A percentile compares a stretch with the other conserved stretches of the same genome.
Evolutionary conservation across 1,284 basidiomycete genomes (phyloP).

Genomic region (Ceratobasidium sp.): DNA sequence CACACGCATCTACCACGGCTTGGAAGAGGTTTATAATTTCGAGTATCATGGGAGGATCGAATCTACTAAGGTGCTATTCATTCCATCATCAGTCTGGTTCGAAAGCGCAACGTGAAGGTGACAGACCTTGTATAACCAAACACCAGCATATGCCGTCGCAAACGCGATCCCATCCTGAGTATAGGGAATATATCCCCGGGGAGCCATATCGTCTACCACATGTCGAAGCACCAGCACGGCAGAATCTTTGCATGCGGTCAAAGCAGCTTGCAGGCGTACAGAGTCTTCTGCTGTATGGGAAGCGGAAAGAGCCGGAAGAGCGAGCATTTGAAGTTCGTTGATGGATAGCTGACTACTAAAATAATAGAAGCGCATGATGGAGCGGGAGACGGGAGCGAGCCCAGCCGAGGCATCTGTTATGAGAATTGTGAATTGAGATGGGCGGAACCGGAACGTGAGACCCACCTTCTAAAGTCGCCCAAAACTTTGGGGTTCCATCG

Average conservation of each 20-base stretch:
- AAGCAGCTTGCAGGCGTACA: neutral
- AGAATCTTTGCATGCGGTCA: conserved; percentile 25
- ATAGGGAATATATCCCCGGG: conserved; percentile 24
- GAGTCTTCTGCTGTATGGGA: neutral
- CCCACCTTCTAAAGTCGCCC: conserved; percentile 20
- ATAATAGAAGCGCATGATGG: conserved; percentile 35
- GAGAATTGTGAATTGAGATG: neutral
- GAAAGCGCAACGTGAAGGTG: neutral
- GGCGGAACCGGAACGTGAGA: neutral
- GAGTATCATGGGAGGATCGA: neutral
- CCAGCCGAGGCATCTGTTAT: conserved; percentile 21
- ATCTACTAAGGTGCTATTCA: conserved; percentile 24
- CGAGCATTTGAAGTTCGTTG: conserved; percentile 31
- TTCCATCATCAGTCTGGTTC: neutral
- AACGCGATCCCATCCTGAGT: conserved; percentile 32
- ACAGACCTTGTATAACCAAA: conserved; percentile 37
- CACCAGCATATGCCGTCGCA: conserved; percentile 30
- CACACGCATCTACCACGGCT: conserved; percentile 16
- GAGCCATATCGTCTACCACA: conserved; percentile 26
- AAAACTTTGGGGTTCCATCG: conserved; percentile 21
- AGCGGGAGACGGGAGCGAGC: conserved; percentile 25
- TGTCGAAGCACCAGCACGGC: conserved; percentile 19
- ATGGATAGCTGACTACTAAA: conserved; percentile 21
- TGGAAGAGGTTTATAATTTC: conserved; percentile 11
- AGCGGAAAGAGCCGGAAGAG: conserved; percentile 16